phyloP scores from a whole-genome alignment of 2,329 filamentous ascomycete species.

The Venturia oleaginea region DNA sequence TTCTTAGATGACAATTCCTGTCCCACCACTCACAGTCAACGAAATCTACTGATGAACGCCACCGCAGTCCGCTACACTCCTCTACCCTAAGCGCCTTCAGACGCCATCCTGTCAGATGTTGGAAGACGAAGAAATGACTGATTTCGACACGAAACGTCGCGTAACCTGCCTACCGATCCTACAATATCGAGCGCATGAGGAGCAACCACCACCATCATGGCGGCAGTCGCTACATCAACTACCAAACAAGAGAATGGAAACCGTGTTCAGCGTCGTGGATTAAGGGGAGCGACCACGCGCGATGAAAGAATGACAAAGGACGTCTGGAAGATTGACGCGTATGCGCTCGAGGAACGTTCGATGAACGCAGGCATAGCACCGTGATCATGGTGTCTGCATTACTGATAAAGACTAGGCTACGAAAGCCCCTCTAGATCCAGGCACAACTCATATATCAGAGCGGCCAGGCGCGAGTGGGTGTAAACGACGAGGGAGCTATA shows the following conservation, averaged over 20 bases:
- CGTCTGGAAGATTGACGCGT: neutral
- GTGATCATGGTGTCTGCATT: neutral
- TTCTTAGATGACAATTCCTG: neutral
- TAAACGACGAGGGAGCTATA: neutral
- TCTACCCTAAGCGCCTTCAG: neutral
- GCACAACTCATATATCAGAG: neutral
- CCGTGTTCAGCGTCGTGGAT: neutral
- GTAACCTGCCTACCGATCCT: neutral
- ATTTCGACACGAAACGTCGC: neutral
- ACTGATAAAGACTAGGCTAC: neutral
- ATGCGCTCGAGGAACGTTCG: neutral
- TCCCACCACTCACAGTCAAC: neutral
- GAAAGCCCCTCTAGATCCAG: neutral
- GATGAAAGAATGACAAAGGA: neutral
- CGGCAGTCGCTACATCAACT: neutral
- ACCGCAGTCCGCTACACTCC: neutral
- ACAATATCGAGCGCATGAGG: neutral
- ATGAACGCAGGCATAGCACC: neutral
- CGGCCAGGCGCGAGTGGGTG: neutral
- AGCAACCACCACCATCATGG: neutral
- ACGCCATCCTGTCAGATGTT: neutral
- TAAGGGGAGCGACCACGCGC: neutral
- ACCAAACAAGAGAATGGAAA: neutral
- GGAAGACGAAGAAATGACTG: neutral
- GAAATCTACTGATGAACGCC: neutral